phyloP scores from a whole-genome alignment of 208 protist genomes.

The Lotmaria passim region DNA sequence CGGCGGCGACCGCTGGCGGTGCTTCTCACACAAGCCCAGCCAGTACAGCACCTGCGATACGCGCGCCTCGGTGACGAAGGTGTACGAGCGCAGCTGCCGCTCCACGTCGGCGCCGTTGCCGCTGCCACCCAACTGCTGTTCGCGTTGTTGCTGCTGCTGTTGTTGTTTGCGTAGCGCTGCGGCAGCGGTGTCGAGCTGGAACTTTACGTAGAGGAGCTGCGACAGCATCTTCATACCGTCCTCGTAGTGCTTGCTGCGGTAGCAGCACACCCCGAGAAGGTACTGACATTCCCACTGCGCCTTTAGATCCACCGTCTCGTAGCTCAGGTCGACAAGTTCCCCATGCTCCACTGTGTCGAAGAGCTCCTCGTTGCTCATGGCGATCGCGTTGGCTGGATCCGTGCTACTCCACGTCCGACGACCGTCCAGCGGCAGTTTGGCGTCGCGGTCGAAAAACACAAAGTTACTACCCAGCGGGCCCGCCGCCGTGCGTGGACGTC shows the following conservation, averaged over 20 bases:
- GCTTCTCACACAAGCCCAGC: conserved; percentile 65
- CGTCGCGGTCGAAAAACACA: neutral
- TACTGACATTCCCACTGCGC: conserved; percentile 81
- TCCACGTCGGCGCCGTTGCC: neutral
- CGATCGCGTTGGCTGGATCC: neutral
- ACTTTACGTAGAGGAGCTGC: conserved; percentile 48
- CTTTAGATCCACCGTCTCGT: conserved; percentile 43
- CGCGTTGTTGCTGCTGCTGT: conserved; percentile 11
- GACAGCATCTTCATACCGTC: conserved; percentile 61
- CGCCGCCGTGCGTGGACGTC: conserved; percentile 26
- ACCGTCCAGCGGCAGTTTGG: conserved; percentile 20
- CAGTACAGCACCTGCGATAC: conserved; percentile 61
- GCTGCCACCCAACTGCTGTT: neutral
- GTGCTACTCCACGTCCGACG: conserved; percentile 28
- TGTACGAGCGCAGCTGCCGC: conserved; percentile 15
- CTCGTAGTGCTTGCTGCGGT: conserved; percentile 59
- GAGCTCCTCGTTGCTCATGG: neutral
- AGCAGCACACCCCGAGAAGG: conserved; percentile 78
- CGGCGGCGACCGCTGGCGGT: conserved; percentile 25
- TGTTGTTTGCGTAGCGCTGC: conserved; percentile 21
- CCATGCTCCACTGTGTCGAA: conserved; percentile 1
- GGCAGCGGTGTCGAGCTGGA: conserved; percentile 22
- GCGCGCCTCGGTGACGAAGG: conserved; percentile 32
- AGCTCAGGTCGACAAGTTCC: conserved; percentile 17
- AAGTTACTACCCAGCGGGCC: neutral